phyloP scores from a whole-genome alignment of 2,329 filamentous ascomycete species.

The Penicillium thymicola region DNA sequence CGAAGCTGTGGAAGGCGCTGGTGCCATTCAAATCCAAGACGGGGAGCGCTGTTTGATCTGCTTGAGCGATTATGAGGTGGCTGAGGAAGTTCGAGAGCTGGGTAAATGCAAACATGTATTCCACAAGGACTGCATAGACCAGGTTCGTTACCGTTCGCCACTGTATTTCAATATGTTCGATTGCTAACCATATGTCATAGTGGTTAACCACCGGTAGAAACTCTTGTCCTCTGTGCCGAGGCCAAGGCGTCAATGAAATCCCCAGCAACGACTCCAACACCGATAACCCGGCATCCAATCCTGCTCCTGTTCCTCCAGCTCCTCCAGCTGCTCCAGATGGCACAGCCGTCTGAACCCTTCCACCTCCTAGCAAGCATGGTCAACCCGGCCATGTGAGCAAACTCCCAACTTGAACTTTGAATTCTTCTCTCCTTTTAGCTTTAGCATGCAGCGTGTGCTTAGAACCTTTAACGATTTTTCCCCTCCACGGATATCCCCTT shows the following conservation, averaged over 20 bases:
- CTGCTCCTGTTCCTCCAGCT: slow-evolving; percentile 10
- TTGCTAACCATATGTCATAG: slow-evolving; percentile 42
- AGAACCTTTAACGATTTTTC: slow-evolving; percentile 26
- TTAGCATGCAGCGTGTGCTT: slow-evolving; percentile 35
- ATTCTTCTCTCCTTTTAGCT: slow-evolving; percentile 14
- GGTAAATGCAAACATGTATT: slow-evolving; percentile 64
- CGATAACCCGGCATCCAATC: slow-evolving; percentile 10
- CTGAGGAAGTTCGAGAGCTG: slow-evolving; percentile 60
- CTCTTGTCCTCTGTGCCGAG: slow-evolving; percentile 39
- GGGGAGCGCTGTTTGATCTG: slow-evolving; percentile 64
- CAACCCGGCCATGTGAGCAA: not conserved
- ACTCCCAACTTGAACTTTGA: not conserved
- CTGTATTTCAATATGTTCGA: slow-evolving; percentile 6
- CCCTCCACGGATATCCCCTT: slow-evolving; percentile 31
- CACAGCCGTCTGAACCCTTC: slow-evolving; percentile 7
- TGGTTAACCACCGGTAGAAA: slow-evolving; percentile 60
- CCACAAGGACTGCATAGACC: slow-evolving; percentile 67
- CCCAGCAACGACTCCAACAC: slow-evolving; percentile 13
- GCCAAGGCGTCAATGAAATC: slow-evolving; percentile 43
- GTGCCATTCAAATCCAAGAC: slow-evolving; percentile 37
- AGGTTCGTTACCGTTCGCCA: slow-evolving; percentile 49
- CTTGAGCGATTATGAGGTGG: slow-evolving; percentile 61
- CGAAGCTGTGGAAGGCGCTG: slow-evolving; percentile 43
- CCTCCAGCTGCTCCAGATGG: slow-evolving; percentile 6
- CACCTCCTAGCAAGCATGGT: not conserved